Conservation (phyloP, 495 filamentous ascomycete genomes). For the Elasticomyces elasticus region DNA sequence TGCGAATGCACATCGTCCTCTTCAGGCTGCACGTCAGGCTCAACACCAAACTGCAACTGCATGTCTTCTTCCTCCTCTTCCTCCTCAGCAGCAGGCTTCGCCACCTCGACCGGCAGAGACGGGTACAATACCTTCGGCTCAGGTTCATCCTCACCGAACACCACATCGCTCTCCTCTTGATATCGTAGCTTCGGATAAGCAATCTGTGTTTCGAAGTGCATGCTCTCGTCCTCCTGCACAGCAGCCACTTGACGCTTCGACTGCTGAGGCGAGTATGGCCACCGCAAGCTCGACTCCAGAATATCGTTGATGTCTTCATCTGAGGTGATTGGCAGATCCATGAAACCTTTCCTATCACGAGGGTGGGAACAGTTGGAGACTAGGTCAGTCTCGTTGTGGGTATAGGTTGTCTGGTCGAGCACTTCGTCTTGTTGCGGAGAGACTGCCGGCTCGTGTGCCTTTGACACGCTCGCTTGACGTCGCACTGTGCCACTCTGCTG, state of each 20-base stretch:
- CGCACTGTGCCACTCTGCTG: too few species aligned
- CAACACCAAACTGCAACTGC: too few species aligned
- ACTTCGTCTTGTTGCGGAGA: not conserved
- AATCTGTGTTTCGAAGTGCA: conserved; percentile 8
- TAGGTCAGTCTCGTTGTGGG: not conserved
- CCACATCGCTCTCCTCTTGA: not conserved
- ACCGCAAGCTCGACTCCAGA: not conserved
- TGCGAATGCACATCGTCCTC: too few species aligned
- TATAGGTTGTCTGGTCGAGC: not conserved
- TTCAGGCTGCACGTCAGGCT: too few species aligned
- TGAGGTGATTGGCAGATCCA: conserved; percentile 1
- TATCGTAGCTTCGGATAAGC: not conserved
- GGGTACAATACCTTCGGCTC: not conserved
- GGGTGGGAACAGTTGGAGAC: not conserved
- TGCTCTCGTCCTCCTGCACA: not conserved
- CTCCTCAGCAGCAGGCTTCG: not conserved
- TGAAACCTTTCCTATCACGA: not conserved
- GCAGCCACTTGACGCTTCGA: not conserved
- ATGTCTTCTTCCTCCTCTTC: not conserved
- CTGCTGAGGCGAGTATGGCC: conserved; percentile 10
- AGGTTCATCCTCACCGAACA: too few species aligned
- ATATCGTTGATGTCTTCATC: conserved; percentile 2
- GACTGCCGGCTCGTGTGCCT: not conserved
- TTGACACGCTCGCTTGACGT: too few species aligned
- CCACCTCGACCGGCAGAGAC: not conserved